Evolutionary conservation across 352 stramenopile species (phyloP).

Genomic region (Globisporangium carolinianum): DNA sequence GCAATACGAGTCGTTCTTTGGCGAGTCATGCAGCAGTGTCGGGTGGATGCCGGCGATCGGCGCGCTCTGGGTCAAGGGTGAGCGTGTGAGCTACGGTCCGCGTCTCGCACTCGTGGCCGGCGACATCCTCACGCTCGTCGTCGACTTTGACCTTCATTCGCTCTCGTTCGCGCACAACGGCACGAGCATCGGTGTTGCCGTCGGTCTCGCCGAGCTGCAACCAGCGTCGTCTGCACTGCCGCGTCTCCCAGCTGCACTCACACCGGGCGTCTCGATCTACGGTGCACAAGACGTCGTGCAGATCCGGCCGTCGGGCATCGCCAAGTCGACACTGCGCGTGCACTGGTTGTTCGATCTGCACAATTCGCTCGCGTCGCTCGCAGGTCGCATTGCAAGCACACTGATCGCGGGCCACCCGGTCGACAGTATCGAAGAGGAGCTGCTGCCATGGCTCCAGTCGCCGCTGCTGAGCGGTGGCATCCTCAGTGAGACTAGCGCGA

Average conservation of each 20-base stretch:
- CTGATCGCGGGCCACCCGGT: slow-evolving; percentile 73
- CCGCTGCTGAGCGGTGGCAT: slow-evolving; percentile 71
- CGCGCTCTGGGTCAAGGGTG: slow-evolving; percentile 61
- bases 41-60: slow-evolving; percentile 84
- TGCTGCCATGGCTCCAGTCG: slow-evolving; percentile 80
- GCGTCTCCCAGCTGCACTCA: slow-evolving; percentile 29
- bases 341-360: slow-evolving; percentile 84
- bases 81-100: slow-evolving; percentile 39
- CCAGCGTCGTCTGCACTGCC: slow-evolving; percentile 24
- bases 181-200: slow-evolving; percentile 38
- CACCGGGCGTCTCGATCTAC: slow-evolving; percentile 62
- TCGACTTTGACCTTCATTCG: slow-evolving; percentile 74
- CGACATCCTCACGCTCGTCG: slow-evolving; percentile 64
- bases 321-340: slow-evolving; percentile 68
- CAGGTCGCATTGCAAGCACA: slow-evolving; percentile 55
- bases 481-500: slow-evolving; percentile 6
- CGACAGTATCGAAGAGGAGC: slow-evolving; percentile 72
- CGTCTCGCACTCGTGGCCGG: slow-evolving; percentile 36
- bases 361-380: slow-evolving; percentile 65
- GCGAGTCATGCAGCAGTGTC: slow-evolving; percentile 40
- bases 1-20: slow-evolving; percentile 37
- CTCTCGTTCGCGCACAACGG: slow-evolving; percentile 76
- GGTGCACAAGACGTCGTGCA: slow-evolving; percentile 67
- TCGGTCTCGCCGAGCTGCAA: slow-evolving; percentile 33
- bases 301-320: slow-evolving; percentile 60